Evolutionary conservation across 202 grass and related monocot genomes (phyloP).

Genomic region (Carex arenaria): DNA sequence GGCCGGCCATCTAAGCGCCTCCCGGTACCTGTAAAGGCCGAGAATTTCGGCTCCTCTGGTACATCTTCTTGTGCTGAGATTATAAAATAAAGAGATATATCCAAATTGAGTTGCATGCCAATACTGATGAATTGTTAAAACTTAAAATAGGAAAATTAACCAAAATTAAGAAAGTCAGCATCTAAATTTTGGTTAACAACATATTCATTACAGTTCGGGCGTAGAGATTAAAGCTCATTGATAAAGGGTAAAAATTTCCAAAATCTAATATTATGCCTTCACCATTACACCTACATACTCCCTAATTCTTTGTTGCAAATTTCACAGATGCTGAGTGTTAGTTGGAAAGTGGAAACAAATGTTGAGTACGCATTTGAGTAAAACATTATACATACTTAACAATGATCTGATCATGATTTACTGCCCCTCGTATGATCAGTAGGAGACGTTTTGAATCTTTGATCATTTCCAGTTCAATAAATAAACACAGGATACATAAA

Average conservation of each 20-base stretch:
- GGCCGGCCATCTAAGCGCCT: conserved; percentile 79
- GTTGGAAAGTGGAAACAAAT: background rate
- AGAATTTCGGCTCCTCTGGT: conserved; percentile 65
- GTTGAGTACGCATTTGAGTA: background rate
- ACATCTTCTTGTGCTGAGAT: conserved; percentile 38
- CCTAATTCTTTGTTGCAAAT: background rate
- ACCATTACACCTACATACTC: background rate
- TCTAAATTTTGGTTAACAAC: background rate
- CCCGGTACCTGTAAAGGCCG: conserved; percentile 62
- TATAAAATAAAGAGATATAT: background rate
- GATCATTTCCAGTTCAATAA: too few species aligned
- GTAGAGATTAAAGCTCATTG: background rate
- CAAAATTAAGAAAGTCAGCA: background rate
- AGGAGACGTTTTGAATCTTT: too few species aligned
- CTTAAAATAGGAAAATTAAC: too few species aligned
- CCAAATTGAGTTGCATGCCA: background rate
- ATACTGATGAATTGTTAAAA: background rate
- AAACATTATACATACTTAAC: background rate
- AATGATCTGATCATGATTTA: background rate
- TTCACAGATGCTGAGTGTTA: background rate
- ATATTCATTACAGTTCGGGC: background rate
- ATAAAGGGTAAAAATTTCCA: background rate
- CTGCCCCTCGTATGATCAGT: too few species aligned
- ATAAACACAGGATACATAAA: background rate
- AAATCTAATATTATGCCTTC: background rate